phyloP scores from a whole-genome alignment of 2,329 filamentous ascomycete species.

The Alternaria conjuncta region DNA sequence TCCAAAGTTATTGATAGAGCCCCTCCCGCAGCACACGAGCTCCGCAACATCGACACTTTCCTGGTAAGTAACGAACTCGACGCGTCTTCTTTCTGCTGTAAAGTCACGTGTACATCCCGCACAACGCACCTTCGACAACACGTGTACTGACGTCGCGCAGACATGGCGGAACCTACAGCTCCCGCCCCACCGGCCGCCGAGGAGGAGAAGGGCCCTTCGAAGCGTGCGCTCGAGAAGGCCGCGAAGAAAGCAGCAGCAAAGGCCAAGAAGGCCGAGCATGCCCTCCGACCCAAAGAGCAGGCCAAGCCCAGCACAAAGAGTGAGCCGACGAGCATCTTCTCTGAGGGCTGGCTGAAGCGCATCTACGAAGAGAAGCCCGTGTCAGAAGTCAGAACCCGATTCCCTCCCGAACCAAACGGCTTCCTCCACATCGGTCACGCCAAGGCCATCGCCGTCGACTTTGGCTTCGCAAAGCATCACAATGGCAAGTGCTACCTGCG shows the following conservation, averaged over 20 bases:
- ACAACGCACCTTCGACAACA: background rate
- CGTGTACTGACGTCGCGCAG: conserved; percentile 6
- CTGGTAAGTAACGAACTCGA: background rate
- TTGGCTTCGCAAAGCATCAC: conserved; percentile 87
- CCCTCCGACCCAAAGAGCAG: conserved; percentile 50
- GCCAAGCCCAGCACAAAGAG: conserved; percentile 35
- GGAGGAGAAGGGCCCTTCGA: conserved; percentile 51
- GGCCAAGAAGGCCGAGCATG: conserved; percentile 52
- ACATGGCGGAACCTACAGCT: conserved; percentile 33
- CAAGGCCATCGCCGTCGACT: conserved; percentile 96
- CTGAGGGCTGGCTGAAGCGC: conserved; percentile 57
- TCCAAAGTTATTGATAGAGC: conserved; percentile 19
- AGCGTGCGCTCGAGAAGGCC: conserved; percentile 57
- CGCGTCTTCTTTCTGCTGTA: background rate
- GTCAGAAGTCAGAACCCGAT: conserved; percentile 55
- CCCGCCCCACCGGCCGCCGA: conserved; percentile 25
- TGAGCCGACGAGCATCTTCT: conserved; percentile 51
- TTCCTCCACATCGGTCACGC: conserved; percentile 93
- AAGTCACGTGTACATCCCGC: background rate
- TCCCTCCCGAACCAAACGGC: conserved; percentile 76
- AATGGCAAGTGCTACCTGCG: conserved; percentile 78
- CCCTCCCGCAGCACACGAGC: conserved; percentile 24
- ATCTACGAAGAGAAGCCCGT: conserved; percentile 59
- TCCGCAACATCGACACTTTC: conserved; percentile 3
- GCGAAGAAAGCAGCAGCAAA: conserved; percentile 57